These are phyloP conservation scores for Pseudoturritis turrita DNA, from an alignment of 345 rosid genomes.

Conservation along the genomic window DNA sequence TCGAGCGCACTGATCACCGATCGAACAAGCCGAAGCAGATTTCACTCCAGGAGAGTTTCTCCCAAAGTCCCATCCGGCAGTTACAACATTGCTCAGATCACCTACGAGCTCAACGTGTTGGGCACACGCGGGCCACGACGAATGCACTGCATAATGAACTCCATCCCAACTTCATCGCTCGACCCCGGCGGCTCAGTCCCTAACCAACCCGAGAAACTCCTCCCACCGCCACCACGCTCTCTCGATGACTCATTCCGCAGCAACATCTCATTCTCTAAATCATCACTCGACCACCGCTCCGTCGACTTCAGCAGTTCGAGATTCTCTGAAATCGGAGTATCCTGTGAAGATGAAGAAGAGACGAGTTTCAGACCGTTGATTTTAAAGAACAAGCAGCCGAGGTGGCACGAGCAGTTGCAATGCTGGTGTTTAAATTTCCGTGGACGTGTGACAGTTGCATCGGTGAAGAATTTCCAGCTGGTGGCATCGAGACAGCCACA, in stretches of 20 bases:
- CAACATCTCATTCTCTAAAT: slow-evolving; percentile 47
- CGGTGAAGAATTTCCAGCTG: slow-evolving; percentile 65
- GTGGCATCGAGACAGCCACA: slow-evolving; percentile 47
- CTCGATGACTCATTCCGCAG: slow-evolving; percentile 59
- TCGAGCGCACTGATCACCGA: slow-evolving; percentile 40
- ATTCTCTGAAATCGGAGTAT: slow-evolving; percentile 38
- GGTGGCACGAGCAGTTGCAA: slow-evolving; percentile 69
- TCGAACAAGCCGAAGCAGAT: slow-evolving; percentile 46
- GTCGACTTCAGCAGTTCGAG: slow-evolving; percentile 55
- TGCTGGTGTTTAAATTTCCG: slow-evolving; percentile 69
- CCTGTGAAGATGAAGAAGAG: slow-evolving; percentile 43
- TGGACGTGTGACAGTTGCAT: slow-evolving; percentile 62
- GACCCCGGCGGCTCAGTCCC: slow-evolving; percentile 54
- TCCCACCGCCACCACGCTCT: slow-evolving; percentile 37
- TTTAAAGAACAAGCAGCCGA: slow-evolving; percentile 59
- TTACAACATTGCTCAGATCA: slow-evolving; percentile 53
- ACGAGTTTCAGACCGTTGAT: slow-evolving; percentile 42
- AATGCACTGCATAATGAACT: slow-evolving; percentile 64
- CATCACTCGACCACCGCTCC: slow-evolving; percentile 45
- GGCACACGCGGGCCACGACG: slow-evolving; percentile 64
- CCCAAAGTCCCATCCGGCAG: slow-evolving; percentile 65
- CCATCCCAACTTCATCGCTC: slow-evolving; percentile 52
- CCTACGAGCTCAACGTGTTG: slow-evolving; percentile 56
- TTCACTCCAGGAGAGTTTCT: slow-evolving; percentile 56
- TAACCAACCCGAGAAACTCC: slow-evolving; percentile 50